phyloP scores from a whole-genome alignment of 2,329 filamentous ascomycete species.

The Aspergillus sergii region DNA sequence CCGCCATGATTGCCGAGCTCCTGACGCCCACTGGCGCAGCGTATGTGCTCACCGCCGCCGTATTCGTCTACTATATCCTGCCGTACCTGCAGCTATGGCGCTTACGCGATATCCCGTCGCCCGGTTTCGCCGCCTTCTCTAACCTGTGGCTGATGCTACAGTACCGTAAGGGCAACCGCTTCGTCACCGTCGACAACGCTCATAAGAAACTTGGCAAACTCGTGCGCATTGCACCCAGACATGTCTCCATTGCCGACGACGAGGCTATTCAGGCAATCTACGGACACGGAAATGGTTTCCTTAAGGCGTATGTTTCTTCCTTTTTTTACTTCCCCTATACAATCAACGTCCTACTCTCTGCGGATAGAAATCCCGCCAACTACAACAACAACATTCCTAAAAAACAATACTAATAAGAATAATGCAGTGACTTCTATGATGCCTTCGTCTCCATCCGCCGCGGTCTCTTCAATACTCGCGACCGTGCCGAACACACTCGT shows the following conservation, averaged over 20 bases:
- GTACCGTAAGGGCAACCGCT: constrained; percentile 67
- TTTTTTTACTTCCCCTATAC: no score
- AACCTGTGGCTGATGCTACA: constrained; percentile 79
- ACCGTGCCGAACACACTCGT: constrained; percentile 77
- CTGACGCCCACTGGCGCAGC: constrained; percentile 34
- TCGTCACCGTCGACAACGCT: constrained; percentile 65
- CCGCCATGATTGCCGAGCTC: constrained; percentile 29
- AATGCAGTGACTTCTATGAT: constrained; percentile 77
- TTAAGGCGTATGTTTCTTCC: constrained; percentile 64
- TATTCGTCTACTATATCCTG: constrained; percentile 58
- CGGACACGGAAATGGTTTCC: constrained; percentile 75
- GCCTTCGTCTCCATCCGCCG: constrained; percentile 85
- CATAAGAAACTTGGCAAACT: constrained; percentile 79
- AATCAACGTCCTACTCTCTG: no score
- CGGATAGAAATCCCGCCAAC: neutral
- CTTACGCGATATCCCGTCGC: constrained; percentile 55
- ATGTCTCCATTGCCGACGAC: constrained; percentile 79
- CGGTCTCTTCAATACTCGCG: constrained; percentile 86
- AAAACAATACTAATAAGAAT: neutral
- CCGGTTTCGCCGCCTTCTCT: constrained; percentile 64
- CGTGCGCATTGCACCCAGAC: constrained; percentile 80
- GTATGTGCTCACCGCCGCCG: constrained; percentile 51
- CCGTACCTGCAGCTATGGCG: constrained; percentile 60
- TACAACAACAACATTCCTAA: no score
- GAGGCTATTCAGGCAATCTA: constrained; percentile 77